Base-by-base conservation (phyloP, 2,329 filamentous ascomycete genomes). In the Falciphora oryzae region DNA sequence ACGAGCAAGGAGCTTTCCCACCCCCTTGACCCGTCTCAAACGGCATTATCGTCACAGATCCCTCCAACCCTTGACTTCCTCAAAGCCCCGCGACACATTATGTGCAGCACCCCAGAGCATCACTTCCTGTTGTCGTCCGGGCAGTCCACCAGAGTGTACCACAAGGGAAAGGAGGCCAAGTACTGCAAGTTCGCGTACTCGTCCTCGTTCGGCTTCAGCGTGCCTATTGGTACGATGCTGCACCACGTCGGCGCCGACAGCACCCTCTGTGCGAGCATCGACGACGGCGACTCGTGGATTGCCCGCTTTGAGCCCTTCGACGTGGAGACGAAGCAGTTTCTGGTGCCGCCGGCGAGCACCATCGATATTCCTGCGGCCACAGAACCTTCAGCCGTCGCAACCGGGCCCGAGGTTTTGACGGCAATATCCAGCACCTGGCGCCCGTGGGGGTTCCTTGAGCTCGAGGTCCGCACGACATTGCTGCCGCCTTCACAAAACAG, bases 121-220 rank as follows among this genome's bases (percentile, higher is more conserved):
- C 75, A 78, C 61, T 79, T 77, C 62, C 65, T 77, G 29, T 71
- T 78, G 7, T 78, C 76, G 0, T 68, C 73, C 0, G 74, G 71
- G 0, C 76, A 79, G 67, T 75, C 72, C 58, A 72, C 70, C 14
- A 68, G 63, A 18, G 75, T 72, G 71, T 70, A 68, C 3, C 70
- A 74, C 61, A 77, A 77, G 66, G 73, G 73, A 1, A 69, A 69
- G 3, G 71, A 77, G 64, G 76, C 78, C 4, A 80, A 70, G 66
- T 78, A 78, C 66, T 68, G 72, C 64, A 78, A 78, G 67, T 76
- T 78, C 58, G 76, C 75, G 22, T 78, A 79, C 67, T 79, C 77
- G 0, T 79, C 78, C 7, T 67, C 75, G 1, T 79, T 79, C 64
- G 73, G 70, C 1, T 79, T 79, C 64, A 72, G 69, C 38, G 75